These are phyloP conservation scores for Calonectria multiphialidica DNA, from an alignment of 2,329 filamentous ascomycete species.

Conservation along the genomic window DNA sequence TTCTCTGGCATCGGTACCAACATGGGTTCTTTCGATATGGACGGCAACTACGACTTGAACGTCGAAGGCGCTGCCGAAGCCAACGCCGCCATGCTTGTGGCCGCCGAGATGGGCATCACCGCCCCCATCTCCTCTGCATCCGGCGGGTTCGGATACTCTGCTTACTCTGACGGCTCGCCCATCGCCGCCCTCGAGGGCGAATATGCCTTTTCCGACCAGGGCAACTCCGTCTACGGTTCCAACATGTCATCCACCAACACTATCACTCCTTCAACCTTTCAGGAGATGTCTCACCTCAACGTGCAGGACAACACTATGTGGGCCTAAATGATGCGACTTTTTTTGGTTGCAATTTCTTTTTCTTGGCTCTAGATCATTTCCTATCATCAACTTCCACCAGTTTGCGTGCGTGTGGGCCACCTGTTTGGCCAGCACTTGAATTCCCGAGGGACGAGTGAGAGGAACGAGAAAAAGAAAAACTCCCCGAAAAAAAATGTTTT, in stretches of 20 bases:
- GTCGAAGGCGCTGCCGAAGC: conserved; percentile 35
- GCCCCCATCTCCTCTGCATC: conserved; percentile 43
- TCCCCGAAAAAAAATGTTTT: conserved; percentile 21
- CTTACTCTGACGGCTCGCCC: conserved; percentile 38
- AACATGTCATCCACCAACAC: conserved; percentile 45
- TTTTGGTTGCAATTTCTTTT: conserved; percentile 3
- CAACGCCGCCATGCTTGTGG: conserved; percentile 34
- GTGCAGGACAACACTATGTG: conserved; percentile 39
- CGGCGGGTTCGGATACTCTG: conserved; percentile 36
- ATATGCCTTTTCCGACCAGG: conserved; percentile 43
- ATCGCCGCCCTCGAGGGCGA: conserved; percentile 37
- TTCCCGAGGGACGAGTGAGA: conserved; percentile 31
- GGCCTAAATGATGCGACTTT: conserved; percentile 22
- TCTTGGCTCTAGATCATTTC: conserved; percentile 25
- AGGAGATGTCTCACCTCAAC: conserved; percentile 40
- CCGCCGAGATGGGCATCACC: conserved; percentile 32
- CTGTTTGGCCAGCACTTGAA: conserved; percentile 21
- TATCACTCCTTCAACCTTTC: conserved; percentile 42
- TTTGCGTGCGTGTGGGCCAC: conserved; percentile 19
- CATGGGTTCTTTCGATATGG: conserved; percentile 37
- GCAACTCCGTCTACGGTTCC: conserved; percentile 39
- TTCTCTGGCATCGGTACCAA: conserved; percentile 39
- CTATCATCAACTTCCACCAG: conserved; percentile 33
- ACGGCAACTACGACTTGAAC: conserved; percentile 37
- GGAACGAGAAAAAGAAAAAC: conserved; percentile 32